phyloP scores from a whole-genome alignment of 257 asterid species.

The Solanum tarapatanum region DNA sequence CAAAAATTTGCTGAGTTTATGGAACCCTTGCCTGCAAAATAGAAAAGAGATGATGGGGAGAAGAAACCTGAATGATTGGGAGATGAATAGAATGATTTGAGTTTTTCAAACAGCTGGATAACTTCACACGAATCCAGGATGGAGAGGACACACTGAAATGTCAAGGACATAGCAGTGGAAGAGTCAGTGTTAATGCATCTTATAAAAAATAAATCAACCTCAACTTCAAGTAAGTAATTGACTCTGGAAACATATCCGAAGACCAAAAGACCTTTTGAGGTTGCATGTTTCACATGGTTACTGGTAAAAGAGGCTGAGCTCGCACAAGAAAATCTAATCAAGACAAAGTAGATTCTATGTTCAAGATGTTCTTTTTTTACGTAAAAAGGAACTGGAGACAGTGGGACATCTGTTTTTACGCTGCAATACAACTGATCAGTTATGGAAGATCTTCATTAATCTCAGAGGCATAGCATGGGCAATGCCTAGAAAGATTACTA shows the following conservation, averaged over 20 bases:
- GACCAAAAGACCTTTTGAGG: neutral
- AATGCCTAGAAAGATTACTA: neutral
- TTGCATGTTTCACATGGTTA: neutral
- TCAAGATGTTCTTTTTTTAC: neutral
- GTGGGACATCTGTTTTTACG: neutral
- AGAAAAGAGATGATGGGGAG: neutral
- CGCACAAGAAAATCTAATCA: neutral
- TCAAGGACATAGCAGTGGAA: neutral
- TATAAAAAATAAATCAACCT: neutral
- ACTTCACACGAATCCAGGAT: neutral
- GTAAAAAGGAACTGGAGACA: neutral
- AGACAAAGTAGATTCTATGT: neutral
- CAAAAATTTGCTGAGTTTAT: neutral
- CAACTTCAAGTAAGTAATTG: neutral
- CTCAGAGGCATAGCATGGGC: neutral
- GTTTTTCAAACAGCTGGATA: neutral
- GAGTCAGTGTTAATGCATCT: neutral
- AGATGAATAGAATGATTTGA: neutral
- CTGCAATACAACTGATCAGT: neutral
- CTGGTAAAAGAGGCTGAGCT: neutral
- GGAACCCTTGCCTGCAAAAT: neutral
- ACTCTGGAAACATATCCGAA: neutral
- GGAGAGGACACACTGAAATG: neutral
- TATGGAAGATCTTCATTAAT: neutral
- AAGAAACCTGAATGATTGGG: neutral